Conservation (phyloP, 495 filamentous ascomycete species). For the Penicillium soppii region DNA sequence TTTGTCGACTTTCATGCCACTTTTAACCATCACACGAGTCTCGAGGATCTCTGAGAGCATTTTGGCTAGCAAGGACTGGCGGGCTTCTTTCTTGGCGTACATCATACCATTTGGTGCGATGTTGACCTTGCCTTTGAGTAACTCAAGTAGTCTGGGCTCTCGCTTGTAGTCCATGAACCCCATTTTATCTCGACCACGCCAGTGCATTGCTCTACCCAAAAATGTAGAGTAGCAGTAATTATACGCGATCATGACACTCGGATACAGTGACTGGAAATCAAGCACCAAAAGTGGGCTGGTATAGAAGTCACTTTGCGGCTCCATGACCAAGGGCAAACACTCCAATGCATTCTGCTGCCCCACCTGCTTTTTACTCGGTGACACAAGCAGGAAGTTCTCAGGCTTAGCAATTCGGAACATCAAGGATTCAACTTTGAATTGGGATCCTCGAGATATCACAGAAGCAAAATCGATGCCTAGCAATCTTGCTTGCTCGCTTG, state of each 20-base stretch:
- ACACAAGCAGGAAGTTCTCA: conserved; percentile 88
- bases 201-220: conserved; percentile 77
- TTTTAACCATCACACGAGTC: conserved; percentile 97
- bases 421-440: conserved; percentile 97
- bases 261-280: conserved; percentile 95
- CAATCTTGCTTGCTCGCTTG: conserved; percentile 90
- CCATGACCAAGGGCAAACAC: conserved; percentile 95
- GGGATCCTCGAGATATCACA: conserved; percentile 88
- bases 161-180: conserved; percentile 84
- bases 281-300: conserved; percentile 84
- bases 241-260: conserved; percentile 98
- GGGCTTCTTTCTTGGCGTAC: conserved; percentile 81
- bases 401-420: conserved; percentile 99
- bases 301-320: conserved; percentile 94
- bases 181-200: conserved; percentile 93
- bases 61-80: conserved; percentile 89
- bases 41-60: conserved; percentile 97
- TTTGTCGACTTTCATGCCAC: conserved; percentile 92
- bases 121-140: conserved; percentile 85
- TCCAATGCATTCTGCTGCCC: conserved; percentile 93
- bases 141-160: conserved; percentile 67
- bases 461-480: conserved; percentile 96
- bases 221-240: conserved; percentile 99
- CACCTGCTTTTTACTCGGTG: conserved; percentile 87
- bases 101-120: conserved; percentile 96